A percentile compares a stretch with the other conserved stretches of the same genome.
These are phyloP conservation scores for Lunasporangiospora selenospora DNA, from an alignment of 192 early-diverging fungal genomes.

Conservation along the genomic window DNA sequence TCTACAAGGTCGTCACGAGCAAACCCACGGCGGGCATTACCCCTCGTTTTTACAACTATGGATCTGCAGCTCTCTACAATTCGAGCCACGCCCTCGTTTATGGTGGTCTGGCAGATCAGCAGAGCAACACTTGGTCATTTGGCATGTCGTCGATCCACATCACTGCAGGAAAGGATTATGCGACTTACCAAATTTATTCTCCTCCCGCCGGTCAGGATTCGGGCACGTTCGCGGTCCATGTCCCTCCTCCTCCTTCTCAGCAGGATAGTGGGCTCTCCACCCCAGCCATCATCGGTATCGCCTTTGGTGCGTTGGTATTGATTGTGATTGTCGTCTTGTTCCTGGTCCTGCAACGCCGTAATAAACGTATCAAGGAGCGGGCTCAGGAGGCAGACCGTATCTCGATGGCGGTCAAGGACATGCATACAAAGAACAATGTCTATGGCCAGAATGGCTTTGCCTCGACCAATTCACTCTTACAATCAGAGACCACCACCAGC, in stretches of 20 bases:
- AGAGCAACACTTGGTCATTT: conserved; percentile 30
- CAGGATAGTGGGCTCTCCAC: conserved; percentile 15
- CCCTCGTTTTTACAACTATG: conserved; percentile 17
- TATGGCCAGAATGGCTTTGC: conserved; percentile 18
- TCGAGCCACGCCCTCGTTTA: conserved; percentile 5
- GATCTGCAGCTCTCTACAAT: conserved; percentile 13
- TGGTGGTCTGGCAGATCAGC: conserved; percentile 11
- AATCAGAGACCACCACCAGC: conserved; percentile 24
- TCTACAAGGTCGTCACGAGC: no score
- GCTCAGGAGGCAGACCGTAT: conserved; percentile 25
- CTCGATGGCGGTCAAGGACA: conserved; percentile 24
- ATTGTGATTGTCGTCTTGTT: conserved; percentile 19
- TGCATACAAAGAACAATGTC: conserved; percentile 32
- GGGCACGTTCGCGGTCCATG: conserved; percentile 11
- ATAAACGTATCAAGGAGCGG: conserved; percentile 35
- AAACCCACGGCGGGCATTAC: no score
- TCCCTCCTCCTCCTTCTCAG: not conserved
- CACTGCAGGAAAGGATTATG: not conserved
- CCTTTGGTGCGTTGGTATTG: conserved; percentile 23
- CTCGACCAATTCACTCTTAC: conserved; percentile 34
- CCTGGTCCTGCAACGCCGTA: conserved; percentile 23
- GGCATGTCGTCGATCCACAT: conserved; percentile 1
- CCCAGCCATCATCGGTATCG: conserved; percentile 38
- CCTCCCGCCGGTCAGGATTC: not conserved
- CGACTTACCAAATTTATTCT: conserved; percentile 23